Conservation (phyloP, 768 basidiomycete genomes). For the Hypholoma fasciculare region DNA sequence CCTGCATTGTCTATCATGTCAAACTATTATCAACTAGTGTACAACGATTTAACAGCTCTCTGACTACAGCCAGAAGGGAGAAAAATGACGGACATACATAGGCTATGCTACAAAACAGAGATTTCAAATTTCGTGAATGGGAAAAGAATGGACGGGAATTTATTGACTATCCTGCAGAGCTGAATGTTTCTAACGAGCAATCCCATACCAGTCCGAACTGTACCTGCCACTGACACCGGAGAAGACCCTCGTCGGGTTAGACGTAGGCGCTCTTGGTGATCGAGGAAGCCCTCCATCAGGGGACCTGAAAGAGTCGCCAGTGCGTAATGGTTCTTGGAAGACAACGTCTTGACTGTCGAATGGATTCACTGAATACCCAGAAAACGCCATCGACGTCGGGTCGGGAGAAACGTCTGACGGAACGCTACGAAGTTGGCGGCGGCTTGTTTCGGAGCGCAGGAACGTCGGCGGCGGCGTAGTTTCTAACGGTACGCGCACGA, state of each 20-base stretch:
- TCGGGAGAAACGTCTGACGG: constrained; percentile 33
- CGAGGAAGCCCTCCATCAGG: constrained; percentile 20
- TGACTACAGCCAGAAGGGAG: too few species aligned
- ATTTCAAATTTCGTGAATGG: too few species aligned
- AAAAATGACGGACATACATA: too few species aligned
- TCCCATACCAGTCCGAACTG: constrained; percentile 26
- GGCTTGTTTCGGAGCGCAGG: constrained; percentile 11
- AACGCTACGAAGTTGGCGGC: constrained; percentile 22
- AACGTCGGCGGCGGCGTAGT: constrained; percentile 11
- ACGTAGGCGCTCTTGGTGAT: constrained; percentile 19
- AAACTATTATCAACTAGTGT: too few species aligned
- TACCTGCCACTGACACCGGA: constrained; percentile 18
- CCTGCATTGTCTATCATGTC: too few species aligned
- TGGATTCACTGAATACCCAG: constrained; percentile 26
- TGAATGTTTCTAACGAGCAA: constrained; percentile 19
- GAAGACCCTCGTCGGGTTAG: constrained; percentile 9
- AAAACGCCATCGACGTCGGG: constrained; percentile 25
- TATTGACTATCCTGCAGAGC: too few species aligned
- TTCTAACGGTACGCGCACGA: constrained; percentile 10
- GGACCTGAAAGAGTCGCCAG: constrained; percentile 3
- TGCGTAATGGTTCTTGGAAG: constrained; percentile 10
- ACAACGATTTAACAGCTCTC: too few species aligned
- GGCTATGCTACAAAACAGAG: too few species aligned
- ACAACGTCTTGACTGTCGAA: constrained; percentile 10
- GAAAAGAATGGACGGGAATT: too few species aligned